A percentile compares a stretch with the other conserved stretches of the same genome.
Evolutionary conservation across 352 stramenopile genomes (phyloP).

Genomic region (Pythium vanterpoolii): DNA sequence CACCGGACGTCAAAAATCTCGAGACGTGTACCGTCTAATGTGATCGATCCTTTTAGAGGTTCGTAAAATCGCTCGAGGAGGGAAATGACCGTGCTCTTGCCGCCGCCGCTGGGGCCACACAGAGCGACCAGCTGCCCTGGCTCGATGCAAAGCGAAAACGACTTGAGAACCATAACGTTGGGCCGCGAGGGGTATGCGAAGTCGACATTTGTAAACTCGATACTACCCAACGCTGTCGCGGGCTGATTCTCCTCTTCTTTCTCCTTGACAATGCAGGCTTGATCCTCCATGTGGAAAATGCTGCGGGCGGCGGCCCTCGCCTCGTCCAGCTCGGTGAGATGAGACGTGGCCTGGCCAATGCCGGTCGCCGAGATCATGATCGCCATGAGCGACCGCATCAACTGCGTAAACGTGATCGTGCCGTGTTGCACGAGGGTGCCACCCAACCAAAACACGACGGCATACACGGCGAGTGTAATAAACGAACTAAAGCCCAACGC

Average conservation of each 20-base stretch:
- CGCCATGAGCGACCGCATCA: constrained; percentile 40
- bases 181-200: constrained; percentile 78
- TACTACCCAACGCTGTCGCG: constrained; percentile 12
- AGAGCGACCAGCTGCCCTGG: constrained; percentile 60
- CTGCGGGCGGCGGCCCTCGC: constrained; percentile 47
- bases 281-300: constrained; percentile 42
- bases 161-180: constrained; percentile 63
- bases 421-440: constrained; percentile 32
- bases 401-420: constrained; percentile 32
- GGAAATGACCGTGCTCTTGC: constrained; percentile 24
- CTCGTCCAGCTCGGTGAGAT: constrained; percentile 58
- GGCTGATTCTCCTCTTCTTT: not conserved
- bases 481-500: constrained; percentile 27
- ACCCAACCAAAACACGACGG: constrained; percentile 29
- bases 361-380: constrained; percentile 40
- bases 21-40: constrained; percentile 71
- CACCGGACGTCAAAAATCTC: constrained; percentile 52
- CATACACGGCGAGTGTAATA: constrained; percentile 21
- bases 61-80: constrained; percentile 74
- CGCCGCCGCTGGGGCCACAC: constrained; percentile 24
- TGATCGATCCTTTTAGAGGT: constrained; percentile 41
- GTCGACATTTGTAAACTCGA: constrained; percentile 64
- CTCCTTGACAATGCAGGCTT: not conserved
- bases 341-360: constrained; percentile 27
- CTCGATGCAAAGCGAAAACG: constrained; percentile 77